phyloP scores from a whole-genome alignment of 169 alveolate species.

The Amoebophrya sp. region DNA sequence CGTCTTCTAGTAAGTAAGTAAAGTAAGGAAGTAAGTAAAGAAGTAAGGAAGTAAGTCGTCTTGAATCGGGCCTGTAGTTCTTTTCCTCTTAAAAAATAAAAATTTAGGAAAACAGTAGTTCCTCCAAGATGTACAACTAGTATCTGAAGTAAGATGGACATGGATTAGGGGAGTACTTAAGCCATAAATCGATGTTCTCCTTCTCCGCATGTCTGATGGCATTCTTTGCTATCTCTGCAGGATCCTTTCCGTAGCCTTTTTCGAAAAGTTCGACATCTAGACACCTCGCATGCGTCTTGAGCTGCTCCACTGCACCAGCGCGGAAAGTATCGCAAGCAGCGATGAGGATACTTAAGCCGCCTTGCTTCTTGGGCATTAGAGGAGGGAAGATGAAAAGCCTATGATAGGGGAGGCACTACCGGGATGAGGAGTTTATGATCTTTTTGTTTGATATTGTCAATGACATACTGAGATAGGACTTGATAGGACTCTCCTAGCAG shows the following conservation, averaged over 20 bases:
- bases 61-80: too few species aligned
- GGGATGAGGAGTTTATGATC: not conserved
- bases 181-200: conserved; percentile 81
- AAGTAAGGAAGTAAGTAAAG: not conserved
- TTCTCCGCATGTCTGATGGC: conserved; percentile 81
- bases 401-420: not conserved
- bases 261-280: conserved; percentile 91
- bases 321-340: conserved; percentile 99
- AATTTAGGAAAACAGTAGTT: too few species aligned
- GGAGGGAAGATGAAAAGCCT: not conserved
- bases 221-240: conserved; percentile 90
- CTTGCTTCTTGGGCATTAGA: not conserved
- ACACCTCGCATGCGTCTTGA: conserved; percentile 90
- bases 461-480: not conserved
- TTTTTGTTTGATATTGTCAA: not conserved
- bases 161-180: conserved; percentile 96
- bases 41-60: not conserved
- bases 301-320: conserved; percentile 99
- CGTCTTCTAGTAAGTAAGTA: conserved; percentile 37
- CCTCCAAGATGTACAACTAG: too few species aligned
- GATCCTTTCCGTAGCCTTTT: conserved; percentile 97
- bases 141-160: too few species aligned
- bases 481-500: too few species aligned
- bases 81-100: too few species aligned
- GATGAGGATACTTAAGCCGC: conserved; percentile 61